phyloP scores from a whole-genome alignment of 495 filamentous ascomycete genomes.

The Aspergillus cavernicola region DNA sequence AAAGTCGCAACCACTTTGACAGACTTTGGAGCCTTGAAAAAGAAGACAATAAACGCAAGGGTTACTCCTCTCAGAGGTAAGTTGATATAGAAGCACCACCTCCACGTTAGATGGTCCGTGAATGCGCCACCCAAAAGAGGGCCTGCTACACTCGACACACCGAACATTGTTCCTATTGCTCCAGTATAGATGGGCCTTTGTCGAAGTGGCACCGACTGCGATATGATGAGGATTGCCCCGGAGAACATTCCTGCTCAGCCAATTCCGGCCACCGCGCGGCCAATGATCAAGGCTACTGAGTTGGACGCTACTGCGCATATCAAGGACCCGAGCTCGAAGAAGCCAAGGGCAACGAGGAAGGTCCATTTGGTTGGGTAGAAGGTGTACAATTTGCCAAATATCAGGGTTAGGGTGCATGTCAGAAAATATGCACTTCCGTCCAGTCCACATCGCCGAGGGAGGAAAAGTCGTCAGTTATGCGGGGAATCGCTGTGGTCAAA shows the following conservation, averaged over 20 bases:
- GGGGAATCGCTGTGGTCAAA: conserved; percentile 79
- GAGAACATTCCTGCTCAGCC: conserved; percentile 81
- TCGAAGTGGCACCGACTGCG: conserved; percentile 66
- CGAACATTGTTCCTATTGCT: conserved; percentile 75
- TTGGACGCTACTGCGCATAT: conserved; percentile 75
- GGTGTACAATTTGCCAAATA: conserved; percentile 76
- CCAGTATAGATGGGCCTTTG: conserved; percentile 72
- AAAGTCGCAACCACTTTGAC: conserved; percentile 35
- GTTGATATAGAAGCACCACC: conserved; percentile 65
- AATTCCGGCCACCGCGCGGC: conserved; percentile 81
- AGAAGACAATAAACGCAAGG: conserved; percentile 54
- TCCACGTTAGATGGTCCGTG: conserved; percentile 57
- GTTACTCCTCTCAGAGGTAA: conserved; percentile 67
- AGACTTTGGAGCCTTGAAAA: conserved; percentile 53
- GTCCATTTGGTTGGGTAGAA: conserved; percentile 73
- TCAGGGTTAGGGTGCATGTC: conserved; percentile 64
- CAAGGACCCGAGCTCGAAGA: conserved; percentile 87
- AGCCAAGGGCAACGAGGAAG: conserved; percentile 63
- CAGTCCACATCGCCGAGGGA: conserved; percentile 75
- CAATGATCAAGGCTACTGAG: conserved; percentile 73
- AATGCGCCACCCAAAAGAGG: conserved; percentile 62
- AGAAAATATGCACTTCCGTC: conserved; percentile 69
- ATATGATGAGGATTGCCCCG: conserved; percentile 76
- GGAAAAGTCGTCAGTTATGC: conserved; percentile 76
- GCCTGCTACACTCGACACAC: conserved; percentile 72